Percentiles rank a stretch among this genome's conserved stretches.
phyloP scores from a whole-genome alignment of 2,329 filamentous ascomycete genomes.

The Penicillium glabrum region DNA sequence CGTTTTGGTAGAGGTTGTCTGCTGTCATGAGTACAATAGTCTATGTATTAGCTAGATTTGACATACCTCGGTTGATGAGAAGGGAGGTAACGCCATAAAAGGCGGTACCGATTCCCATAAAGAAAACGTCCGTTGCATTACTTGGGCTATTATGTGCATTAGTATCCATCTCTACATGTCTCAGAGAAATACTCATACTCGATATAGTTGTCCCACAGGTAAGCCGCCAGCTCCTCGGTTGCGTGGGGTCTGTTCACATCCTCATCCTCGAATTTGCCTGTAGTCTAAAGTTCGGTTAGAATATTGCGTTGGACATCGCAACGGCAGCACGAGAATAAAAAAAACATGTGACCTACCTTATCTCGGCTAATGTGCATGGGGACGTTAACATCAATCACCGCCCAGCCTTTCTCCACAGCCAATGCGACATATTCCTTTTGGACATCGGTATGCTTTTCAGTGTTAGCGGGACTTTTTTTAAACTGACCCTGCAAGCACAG shows the following conservation, averaged over 20 bases:
- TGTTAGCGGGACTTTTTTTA: conserved; percentile 23
- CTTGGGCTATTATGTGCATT: conserved; percentile 51
- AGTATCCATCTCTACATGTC: neutral
- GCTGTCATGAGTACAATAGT: conserved; percentile 4
- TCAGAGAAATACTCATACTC: conserved; percentile 50
- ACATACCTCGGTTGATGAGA: conserved; percentile 70
- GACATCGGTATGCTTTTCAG: conserved; percentile 67
- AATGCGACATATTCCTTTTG: conserved; percentile 80
- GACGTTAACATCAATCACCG: conserved; percentile 87
- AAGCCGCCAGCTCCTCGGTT: conserved; percentile 72
- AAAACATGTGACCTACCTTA: conserved; percentile 48
- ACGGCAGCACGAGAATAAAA: neutral
- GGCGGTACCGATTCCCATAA: conserved; percentile 87
- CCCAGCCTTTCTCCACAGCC: conserved; percentile 74
- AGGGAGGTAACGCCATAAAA: conserved; percentile 81
- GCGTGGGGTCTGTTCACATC: conserved; percentile 53
- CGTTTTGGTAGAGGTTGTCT: conserved; percentile 63
- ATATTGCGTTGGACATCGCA: neutral
- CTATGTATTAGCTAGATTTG: neutral
- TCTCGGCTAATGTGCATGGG: conserved; percentile 71
- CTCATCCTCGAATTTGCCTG: conserved; percentile 46
- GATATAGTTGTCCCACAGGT: conserved; percentile 97
- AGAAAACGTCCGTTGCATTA: conserved; percentile 70
- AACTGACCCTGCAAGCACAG: conserved; percentile 12
- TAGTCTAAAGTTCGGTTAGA: conserved; percentile 14